Evolutionary conservation across 2,329 filamentous ascomycete species (phyloP).

Genomic region (Fusarium nygamai): DNA sequence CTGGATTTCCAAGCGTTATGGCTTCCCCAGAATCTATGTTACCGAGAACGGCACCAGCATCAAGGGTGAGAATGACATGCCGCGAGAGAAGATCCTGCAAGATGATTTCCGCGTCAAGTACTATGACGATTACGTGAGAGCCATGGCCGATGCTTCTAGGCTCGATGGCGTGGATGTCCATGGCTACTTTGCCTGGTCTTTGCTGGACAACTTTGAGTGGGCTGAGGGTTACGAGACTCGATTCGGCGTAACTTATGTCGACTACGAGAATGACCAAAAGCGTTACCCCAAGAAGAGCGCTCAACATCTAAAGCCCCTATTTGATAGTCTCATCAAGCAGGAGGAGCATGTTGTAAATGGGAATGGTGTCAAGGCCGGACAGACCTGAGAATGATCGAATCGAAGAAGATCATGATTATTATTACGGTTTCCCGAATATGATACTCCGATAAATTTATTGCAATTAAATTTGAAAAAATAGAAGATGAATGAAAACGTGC

Average conservation of each 20-base stretch:
- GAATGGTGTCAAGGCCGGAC: conserved; percentile 22
- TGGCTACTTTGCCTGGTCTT: conserved; percentile 87
- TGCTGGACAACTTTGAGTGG: conserved; percentile 94
- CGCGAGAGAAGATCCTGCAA: conserved; percentile 75
- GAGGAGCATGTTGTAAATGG: conserved; percentile 43
- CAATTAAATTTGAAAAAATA: background rate
- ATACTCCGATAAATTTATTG: background rate
- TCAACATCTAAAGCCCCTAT: conserved; percentile 74
- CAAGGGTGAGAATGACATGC: conserved; percentile 82
- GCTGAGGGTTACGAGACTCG: conserved; percentile 90
- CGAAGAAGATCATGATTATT: conserved; percentile 5
- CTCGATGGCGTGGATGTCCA: conserved; percentile 81
- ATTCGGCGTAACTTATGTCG: conserved; percentile 85
- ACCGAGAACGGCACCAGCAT: conserved; percentile 90
- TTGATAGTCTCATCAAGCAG: conserved; percentile 76
- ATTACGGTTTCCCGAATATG: conserved; percentile 2
- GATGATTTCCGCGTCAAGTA: conserved; percentile 86
- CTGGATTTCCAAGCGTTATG: conserved; percentile 82
- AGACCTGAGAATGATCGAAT: conserved; percentile 5
- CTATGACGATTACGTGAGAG: conserved; percentile 79
- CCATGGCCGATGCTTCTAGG: conserved; percentile 76
- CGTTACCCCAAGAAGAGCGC: conserved; percentile 87
- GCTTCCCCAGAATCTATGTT: conserved; percentile 81
- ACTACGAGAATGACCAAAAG: conserved; percentile 83
- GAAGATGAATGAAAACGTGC: background rate